These are phyloP conservation scores for Marsdenia floribunda DNA, from an alignment of 257 asterid genomes.

Conservation along the genomic window DNA sequence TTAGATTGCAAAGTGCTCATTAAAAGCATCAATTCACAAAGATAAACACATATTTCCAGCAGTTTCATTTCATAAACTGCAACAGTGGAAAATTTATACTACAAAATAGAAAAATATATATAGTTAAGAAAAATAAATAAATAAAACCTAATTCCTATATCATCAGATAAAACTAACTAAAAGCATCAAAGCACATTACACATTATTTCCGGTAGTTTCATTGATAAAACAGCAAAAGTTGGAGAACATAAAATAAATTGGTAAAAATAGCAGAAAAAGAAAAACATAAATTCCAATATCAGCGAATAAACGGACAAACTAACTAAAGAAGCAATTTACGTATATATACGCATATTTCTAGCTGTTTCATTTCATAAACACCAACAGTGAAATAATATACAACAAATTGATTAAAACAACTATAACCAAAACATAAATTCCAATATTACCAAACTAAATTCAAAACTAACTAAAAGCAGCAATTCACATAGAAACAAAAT, in stretches of 20 bases:
- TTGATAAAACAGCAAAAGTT: too few species aligned
- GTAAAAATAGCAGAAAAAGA: too few species aligned
- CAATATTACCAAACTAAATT: background rate
- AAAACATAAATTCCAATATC: too few species aligned
- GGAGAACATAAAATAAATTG: too few species aligned
- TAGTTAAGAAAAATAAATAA: too few species aligned
- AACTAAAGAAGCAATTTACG: too few species aligned
- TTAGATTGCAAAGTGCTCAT: background rate
- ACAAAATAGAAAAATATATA: background rate
- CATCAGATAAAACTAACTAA: too few species aligned
- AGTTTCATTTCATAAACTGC: background rate
- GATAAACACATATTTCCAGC: background rate
- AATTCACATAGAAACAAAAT: background rate
- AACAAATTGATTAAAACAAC: background rate
- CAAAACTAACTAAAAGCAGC: background rate
- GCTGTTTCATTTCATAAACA: background rate
- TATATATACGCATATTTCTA: too few species aligned
- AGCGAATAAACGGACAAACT: too few species aligned
- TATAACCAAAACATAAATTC: background rate
- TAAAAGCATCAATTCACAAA: background rate
- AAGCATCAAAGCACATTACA: too few species aligned
- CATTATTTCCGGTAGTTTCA: too few species aligned
- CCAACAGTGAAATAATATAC: background rate
- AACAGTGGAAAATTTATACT: background rate
- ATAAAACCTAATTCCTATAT: too few species aligned